phyloP scores from a whole-genome alignment of 257 asterid genomes.

The Nicotiana noctiflora region DNA sequence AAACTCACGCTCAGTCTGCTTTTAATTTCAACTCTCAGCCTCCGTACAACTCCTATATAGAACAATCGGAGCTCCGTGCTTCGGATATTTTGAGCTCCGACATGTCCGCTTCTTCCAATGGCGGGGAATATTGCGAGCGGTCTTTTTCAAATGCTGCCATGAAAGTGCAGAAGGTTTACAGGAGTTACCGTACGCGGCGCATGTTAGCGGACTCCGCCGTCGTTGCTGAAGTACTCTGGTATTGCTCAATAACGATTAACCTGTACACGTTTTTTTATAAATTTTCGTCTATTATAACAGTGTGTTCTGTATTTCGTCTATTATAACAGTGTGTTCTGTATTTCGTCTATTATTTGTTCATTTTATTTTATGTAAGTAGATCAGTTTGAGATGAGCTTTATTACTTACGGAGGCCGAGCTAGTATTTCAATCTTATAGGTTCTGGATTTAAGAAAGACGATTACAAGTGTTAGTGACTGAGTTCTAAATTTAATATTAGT shows the following conservation, averaged over 20 bases:
- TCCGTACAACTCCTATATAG: constrained; percentile 11
- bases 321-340: too few relatives aligned
- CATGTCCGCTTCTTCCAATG: background rate
- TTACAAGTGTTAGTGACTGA: too few relatives aligned
- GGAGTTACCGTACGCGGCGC: constrained; percentile 92
- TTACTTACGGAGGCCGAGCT: too few relatives aligned
- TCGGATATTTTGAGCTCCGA: background rate
- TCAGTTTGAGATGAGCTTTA: too few relatives aligned
- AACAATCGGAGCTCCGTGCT: background rate
- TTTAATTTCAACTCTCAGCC: constrained; percentile 34
- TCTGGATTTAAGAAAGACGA: too few relatives aligned
- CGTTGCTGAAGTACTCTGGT: constrained; percentile 89
- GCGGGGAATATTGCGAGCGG: background rate
- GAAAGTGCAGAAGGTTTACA: constrained; percentile 81
- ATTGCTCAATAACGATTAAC: background rate
- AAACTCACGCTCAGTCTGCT: constrained; percentile 34
- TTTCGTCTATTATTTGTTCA: too few relatives aligned
- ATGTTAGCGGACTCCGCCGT: constrained; percentile 97
- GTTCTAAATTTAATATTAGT: too few relatives aligned
- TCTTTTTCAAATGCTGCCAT: constrained; percentile 52
- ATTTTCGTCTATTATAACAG: background rate
- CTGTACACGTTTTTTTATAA: background rate
- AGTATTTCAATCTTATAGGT: too few relatives aligned
- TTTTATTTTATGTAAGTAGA: too few relatives aligned
- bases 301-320: too few relatives aligned